Evolutionary conservation across 1,139 yeast species (phyloP).

Genomic region (Magnusiomyces tetraspermus): DNA sequence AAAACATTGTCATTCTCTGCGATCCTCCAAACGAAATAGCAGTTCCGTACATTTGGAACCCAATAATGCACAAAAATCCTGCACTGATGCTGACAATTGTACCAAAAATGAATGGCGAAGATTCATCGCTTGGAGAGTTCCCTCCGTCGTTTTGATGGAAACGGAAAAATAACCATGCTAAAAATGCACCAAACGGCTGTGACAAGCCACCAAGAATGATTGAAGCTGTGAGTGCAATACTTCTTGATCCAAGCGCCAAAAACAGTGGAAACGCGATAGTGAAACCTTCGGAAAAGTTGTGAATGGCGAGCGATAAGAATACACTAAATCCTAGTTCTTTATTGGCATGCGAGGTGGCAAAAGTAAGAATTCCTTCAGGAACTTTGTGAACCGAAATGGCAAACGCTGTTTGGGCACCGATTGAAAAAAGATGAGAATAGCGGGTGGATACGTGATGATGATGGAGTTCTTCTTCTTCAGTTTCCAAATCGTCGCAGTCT

Average conservation of each 20-base stretch:
- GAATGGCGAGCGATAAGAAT: slow-evolving; percentile 74
- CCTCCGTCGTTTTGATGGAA: slow-evolving; percentile 33
- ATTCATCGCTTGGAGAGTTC: slow-evolving; percentile 21
- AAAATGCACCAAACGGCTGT: slow-evolving; percentile 80
- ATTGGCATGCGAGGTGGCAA: slow-evolving; percentile 66
- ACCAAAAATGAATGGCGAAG: slow-evolving; percentile 42
- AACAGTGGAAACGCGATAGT: slow-evolving; percentile 87
- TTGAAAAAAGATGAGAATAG: slow-evolving; percentile 62
- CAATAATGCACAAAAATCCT: slow-evolving; percentile 74
- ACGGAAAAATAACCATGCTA: slow-evolving; percentile 54
- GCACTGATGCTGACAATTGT: slow-evolving; percentile 61
- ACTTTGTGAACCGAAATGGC: slow-evolving; percentile 84
- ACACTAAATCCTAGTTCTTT: slow-evolving; percentile 67
- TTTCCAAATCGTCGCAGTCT: slow-evolving; percentile 12
- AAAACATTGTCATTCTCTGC: slow-evolving; percentile 24
- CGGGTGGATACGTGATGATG: slow-evolving; percentile 80
- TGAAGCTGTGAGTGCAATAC: slow-evolving; percentile 55
- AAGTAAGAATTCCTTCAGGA: slow-evolving; percentile 91
- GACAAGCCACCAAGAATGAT: slow-evolving; percentile 70
- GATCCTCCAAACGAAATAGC: slow-evolving; percentile 62
- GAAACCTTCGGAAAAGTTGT: slow-evolving; percentile 92
- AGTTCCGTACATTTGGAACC: slow-evolving; percentile 76
- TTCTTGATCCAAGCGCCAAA: slow-evolving; percentile 54
- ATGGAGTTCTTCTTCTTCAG: slow-evolving; percentile 34
- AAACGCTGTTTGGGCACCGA: slow-evolving; percentile 81